Evolutionary conservation across 139 green algal genomes (phyloP), one percentile per base, ranked within the genome.

Genomic region (Chlamydomonas sphaeroides): DNA sequence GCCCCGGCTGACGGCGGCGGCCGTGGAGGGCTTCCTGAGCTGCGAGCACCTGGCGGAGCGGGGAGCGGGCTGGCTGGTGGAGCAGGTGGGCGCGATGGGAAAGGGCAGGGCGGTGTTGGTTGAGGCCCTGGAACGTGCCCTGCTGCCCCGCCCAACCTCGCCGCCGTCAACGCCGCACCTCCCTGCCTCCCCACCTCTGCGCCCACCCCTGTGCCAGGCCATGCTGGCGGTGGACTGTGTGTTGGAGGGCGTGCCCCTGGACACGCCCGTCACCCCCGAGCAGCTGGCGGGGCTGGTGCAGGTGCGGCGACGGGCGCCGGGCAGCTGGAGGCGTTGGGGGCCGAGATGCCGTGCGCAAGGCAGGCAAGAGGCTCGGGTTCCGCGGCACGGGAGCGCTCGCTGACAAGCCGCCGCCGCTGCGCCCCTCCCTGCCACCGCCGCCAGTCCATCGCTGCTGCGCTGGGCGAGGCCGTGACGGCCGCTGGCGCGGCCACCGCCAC

Each of bases 11-110:
- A 81, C 78, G 42, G 76, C 68, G 3, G 48, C 59, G 10, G 84
- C 84, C 0, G 76, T 83, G 41, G 84, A 88, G 78, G 8, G 62
- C 8, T 88, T 88, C 77, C 78, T 88, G 2, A 17, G 42, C 5
- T 88, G 84, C 49, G 59, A 78, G 42, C 73, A 80, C 21, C 68
- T 84, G 61, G 68, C 77, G 68, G 68, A 63, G 11, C 20, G 25
- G 17, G 84, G 84, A 1, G 53, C 39, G 18, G 26, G 10, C 3
- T 88, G 84, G 77, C 51, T 88, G 23, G 62, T 75, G 72, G 74
- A 80, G 57, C 74, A 80, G 74, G 74, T 80, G 74, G 18, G 56
- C 2, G 56, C 56, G 23, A 10, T 30, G 21, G 45, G 11, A 14
- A 21, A 10, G 10, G 45, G 45, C 11, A 21, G 45, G 11, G 45